phyloP scores from a whole-genome alignment of 2,329 filamentous ascomycete genomes.

The Calonectria hongkongensis region DNA sequence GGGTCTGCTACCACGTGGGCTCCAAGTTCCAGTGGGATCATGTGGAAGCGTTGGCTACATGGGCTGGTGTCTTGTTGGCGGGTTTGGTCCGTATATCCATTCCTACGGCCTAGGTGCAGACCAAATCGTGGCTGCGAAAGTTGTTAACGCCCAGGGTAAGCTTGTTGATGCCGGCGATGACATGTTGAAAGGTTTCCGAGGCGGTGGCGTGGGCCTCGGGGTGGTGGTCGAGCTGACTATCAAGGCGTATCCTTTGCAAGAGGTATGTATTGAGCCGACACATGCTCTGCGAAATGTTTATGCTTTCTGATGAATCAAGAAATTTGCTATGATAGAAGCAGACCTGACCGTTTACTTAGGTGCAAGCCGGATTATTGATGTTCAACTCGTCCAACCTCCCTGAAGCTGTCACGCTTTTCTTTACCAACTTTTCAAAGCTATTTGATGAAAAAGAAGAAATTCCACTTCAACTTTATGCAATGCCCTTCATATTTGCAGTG shows the following conservation, averaged over 20 bases:
- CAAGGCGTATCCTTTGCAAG: constrained; percentile 29
- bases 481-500: not conserved
- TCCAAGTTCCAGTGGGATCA: constrained; percentile 25
- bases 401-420: not conserved
- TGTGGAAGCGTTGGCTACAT: constrained; percentile 34
- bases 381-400: constrained; percentile 4
- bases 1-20: constrained; percentile 17
- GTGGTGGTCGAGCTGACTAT: constrained; percentile 37
- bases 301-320: not conserved
- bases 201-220: constrained; percentile 37
- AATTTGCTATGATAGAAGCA: no score
- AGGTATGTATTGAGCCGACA: constrained; percentile 9
- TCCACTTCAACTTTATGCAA: not conserved
- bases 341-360: not conserved
- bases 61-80: constrained; percentile 38
- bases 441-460: not conserved
- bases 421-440: not conserved
- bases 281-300: no score
- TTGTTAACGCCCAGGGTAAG: constrained; percentile 37
- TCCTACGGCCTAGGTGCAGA: constrained; percentile 38
- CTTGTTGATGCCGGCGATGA: constrained; percentile 33
- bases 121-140: constrained; percentile 36
- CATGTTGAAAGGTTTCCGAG: constrained; percentile 38
- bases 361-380: constrained; percentile 14
- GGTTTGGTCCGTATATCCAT: constrained; percentile 35